Conservation (phyloP, 495 filamentous ascomycete genomes). For the Lasiosphaeria miniovina region DNA sequence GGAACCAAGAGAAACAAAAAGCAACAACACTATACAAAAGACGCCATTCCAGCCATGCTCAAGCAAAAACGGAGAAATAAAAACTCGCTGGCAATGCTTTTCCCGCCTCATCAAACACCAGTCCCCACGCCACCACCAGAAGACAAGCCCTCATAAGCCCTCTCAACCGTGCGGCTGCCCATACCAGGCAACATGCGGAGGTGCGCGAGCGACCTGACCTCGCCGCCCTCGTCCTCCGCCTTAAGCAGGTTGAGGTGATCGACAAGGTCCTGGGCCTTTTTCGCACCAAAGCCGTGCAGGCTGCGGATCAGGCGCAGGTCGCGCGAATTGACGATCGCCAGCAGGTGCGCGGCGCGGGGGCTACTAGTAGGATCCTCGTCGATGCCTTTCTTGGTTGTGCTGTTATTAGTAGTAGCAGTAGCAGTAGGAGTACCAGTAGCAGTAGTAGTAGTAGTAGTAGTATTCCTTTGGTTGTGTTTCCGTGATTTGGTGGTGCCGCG, state of each 20-base stretch:
- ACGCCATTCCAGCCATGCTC: no score
- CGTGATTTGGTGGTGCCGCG: not conserved
- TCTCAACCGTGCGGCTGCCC: conserved; percentile 57
- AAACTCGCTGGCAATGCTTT: not conserved
- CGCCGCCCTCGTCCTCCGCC: conserved; percentile 36
- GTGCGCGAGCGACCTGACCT: conserved; percentile 48
- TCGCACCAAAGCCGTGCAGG: conserved; percentile 67
- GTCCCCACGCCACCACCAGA: conserved; percentile 3
- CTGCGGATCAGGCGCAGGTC: conserved; percentile 67
- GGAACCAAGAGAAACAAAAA: no score
- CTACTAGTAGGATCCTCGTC: conserved; percentile 33
- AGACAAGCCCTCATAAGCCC: conserved; percentile 40
- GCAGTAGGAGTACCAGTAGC: no score
- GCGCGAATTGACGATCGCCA: conserved; percentile 83
- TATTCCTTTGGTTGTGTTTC: no score
- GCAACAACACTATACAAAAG: no score
- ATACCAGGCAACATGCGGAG: conserved; percentile 57
- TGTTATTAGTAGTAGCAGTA: no score
- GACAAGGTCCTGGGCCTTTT: conserved; percentile 63
- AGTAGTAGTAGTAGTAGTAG: no score
- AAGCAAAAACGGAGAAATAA: conserved; percentile 8
- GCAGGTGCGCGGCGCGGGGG: conserved; percentile 66
- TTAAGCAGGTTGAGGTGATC: conserved; percentile 51
- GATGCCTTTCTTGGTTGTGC: conserved; percentile 16
- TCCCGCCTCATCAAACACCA: conserved; percentile 18